A percentile compares a stretch with the other conserved stretches of the same genome.
These are phyloP conservation scores for Syzygium oleosum DNA, from an alignment of 345 rosid species.

Conservation along the genomic window DNA sequence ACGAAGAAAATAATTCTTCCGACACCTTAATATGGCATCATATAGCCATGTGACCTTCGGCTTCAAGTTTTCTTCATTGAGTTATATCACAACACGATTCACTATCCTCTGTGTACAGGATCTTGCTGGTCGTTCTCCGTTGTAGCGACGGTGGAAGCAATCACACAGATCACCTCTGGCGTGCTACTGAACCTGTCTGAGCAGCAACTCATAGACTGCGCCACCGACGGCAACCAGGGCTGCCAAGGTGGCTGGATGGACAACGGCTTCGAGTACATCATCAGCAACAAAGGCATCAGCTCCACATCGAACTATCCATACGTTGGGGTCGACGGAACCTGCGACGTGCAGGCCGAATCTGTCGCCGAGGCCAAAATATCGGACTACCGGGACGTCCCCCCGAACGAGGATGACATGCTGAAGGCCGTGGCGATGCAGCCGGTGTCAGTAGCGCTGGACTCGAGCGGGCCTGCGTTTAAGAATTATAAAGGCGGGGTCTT, in stretches of 20 bases:
- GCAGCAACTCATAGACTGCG: conserved; percentile 8
- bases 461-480: not conserved
- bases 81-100: not conserved
- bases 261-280: not conserved
- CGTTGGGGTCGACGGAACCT: not conserved
- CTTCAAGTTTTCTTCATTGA: not conserved
- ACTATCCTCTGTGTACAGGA: not conserved
- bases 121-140: conserved; percentile 4
- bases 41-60: not conserved
- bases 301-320: not conserved
- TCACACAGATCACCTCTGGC: not conserved
- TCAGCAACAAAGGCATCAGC: not conserved
- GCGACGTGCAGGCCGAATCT: not conserved
- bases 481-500: not conserved
- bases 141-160: conserved; percentile 1
- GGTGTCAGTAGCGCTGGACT: not conserved
- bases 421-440: not conserved
- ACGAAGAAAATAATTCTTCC: not conserved
- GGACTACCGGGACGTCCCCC: not conserved
- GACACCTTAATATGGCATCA: not conserved
- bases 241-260: conserved; percentile 2
- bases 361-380: not conserved
- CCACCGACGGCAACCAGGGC: not conserved
- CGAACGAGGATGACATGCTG: not conserved
- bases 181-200: no score